A percentile compares a stretch with the other conserved stretches of the same genome.
Conservation (phyloP, 192 early-diverging fungal species). For the Spinellus fusiger region DNA sequence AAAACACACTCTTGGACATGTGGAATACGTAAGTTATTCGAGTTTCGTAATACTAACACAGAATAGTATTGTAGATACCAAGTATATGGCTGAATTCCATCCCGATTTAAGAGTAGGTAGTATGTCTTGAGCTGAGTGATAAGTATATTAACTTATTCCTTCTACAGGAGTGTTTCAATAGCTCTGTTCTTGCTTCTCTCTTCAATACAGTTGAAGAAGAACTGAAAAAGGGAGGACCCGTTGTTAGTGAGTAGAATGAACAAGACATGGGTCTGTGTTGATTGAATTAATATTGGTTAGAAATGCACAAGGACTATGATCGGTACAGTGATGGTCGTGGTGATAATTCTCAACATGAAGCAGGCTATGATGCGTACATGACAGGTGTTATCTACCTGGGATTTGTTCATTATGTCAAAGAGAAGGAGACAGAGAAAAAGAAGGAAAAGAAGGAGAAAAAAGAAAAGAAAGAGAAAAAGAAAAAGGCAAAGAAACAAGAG, state of each 20-base stretch:
- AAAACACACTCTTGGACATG: conserved; percentile 44
- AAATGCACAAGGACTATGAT: conserved; percentile 44
- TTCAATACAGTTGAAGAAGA: conserved; percentile 14
- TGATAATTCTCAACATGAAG: conserved; percentile 67
- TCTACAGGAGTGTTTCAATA: conserved; percentile 17
- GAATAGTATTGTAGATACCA: conserved; percentile 71
- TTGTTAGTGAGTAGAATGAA: conserved; percentile 40
- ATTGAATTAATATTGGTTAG: conserved; percentile 19
- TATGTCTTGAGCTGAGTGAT: neutral
- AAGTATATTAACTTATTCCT: neutral
- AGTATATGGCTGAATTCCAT: conserved; percentile 55
- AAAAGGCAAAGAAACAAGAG: conserved; percentile 9
- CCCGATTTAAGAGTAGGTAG: conserved; percentile 35
- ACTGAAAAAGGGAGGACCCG: conserved; percentile 27
- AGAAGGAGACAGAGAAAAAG: conserved; percentile 12
- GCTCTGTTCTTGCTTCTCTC: conserved; percentile 13
- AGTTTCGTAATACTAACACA: too few species aligned
- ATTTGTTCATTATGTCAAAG: conserved; percentile 47
- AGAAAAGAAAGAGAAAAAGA: neutral
- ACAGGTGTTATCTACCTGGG: conserved; percentile 79
- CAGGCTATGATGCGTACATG: conserved; percentile 88
- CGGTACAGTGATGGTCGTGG: conserved; percentile 28
- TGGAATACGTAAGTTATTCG: conserved; percentile 54
- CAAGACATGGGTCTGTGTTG: neutral
- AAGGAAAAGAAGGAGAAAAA: neutral